Conservation (phyloP, 805 yeast species). For the Tetrapisispora pingtungensis region DNA sequence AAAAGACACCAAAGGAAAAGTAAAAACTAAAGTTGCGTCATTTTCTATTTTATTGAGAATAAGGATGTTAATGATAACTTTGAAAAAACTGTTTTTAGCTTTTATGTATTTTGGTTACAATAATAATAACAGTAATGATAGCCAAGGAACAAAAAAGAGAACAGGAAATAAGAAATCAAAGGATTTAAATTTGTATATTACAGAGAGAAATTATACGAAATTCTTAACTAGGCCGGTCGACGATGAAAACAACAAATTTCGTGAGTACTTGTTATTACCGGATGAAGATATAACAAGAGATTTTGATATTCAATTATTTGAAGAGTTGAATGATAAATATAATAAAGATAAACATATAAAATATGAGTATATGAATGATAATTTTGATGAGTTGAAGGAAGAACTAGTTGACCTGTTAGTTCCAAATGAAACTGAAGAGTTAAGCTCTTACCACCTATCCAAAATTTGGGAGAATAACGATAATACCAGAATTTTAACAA, state of each 20-base stretch:
- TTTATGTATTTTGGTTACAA: constrained; percentile 1
- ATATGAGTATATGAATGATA: neutral
- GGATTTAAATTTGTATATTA: constrained; percentile 14
- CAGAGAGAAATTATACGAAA: constrained; percentile 20
- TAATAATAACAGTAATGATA: neutral
- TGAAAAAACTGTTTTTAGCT: neutral
- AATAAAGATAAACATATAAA: constrained; percentile 1
- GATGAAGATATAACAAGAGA: constrained; percentile 25
- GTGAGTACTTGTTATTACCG: constrained; percentile 8
- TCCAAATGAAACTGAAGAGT: neutral
- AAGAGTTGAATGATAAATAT: neutral
- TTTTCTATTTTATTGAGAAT: neutral
- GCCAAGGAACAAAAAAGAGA: neutral
- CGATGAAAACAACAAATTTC: constrained; percentile 14
- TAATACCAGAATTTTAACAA: constrained; percentile 24
- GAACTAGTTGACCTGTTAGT: constrained; percentile 3
- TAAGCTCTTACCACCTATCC: constrained; percentile 18
- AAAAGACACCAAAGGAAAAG: too few relatives aligned
- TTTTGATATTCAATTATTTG: neutral
- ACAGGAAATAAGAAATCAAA: neutral
- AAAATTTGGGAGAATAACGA: constrained; percentile 24
- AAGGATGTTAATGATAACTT: neutral
- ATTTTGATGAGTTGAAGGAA: neutral
- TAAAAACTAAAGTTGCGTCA: neutral
- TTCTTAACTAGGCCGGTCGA: constrained; percentile 12